Conservation (phyloP, 495 filamentous ascomycete species). For the Neurospora africana region DNA sequence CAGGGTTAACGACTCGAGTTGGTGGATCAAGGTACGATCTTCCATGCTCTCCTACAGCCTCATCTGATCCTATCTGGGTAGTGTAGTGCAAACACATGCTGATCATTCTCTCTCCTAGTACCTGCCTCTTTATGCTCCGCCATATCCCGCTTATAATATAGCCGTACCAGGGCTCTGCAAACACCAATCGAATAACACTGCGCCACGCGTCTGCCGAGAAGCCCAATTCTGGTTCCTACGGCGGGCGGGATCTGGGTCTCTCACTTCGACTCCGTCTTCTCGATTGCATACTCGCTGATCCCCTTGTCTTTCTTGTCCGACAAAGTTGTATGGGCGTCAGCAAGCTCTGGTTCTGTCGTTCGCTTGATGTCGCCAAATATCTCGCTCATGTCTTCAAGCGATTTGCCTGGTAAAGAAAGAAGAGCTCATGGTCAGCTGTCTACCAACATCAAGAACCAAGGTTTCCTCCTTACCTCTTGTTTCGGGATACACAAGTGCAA, state of each 20-base stretch:
- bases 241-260: neutral
- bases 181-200: neutral
- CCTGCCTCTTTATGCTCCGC: neutral
- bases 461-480: conserved; percentile 27
- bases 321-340: rapidly evolving
- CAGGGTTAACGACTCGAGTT: neutral
- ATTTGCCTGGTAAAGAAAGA: conserved; percentile 18
- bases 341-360: neutral
- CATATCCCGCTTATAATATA: neutral
- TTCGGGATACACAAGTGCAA: conserved; percentile 42
- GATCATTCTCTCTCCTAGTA: neutral
- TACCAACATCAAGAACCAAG: neutral
- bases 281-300: neutral
- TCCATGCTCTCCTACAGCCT: neutral
- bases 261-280: neutral
- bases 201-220: neutral
- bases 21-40: neutral
- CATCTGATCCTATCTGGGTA: neutral
- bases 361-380: conserved; percentile 26
- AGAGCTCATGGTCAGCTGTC: neutral
- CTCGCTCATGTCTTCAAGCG: conserved; percentile 44
- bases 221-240: neutral
- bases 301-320: neutral
- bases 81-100: neutral
- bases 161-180: neutral